These are phyloP conservation scores for Ilyonectria mors-panacis DNA, from an alignment of 2,329 filamentous ascomycete species.

Conservation along the genomic window DNA sequence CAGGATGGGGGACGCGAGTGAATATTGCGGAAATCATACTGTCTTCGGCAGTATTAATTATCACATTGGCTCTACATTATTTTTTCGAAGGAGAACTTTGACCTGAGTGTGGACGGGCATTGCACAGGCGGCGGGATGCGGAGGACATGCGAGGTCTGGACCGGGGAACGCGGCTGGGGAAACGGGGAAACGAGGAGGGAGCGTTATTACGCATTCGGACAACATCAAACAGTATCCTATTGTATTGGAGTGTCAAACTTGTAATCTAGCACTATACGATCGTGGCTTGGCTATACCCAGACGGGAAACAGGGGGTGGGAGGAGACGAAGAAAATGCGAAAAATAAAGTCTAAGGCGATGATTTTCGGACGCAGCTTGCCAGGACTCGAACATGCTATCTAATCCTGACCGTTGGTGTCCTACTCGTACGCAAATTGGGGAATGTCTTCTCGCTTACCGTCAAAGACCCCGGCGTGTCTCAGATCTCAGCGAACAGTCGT, in stretches of 20 bases:
- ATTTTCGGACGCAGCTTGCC: conserved; percentile 1
- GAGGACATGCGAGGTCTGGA: background rate
- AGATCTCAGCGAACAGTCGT: background rate
- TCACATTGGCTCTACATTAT: conserved; percentile 13
- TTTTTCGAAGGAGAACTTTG: conserved; percentile 1
- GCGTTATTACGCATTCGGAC: conserved; percentile 4
- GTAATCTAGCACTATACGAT: conserved; percentile 33
- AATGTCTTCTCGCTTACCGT: background rate
- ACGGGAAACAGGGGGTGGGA: background rate
- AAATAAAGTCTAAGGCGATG: background rate
- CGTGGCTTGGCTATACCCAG: conserved; percentile 20
- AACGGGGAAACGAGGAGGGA: background rate
- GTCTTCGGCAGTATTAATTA: conserved; percentile 28
- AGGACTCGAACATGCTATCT: background rate
- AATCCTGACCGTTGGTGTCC: background rate
- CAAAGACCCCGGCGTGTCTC: background rate
- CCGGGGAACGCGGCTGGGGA: background rate
- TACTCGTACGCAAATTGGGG: background rate
- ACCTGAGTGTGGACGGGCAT: background rate
- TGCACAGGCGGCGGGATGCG: background rate
- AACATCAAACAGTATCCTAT: conserved; percentile 23
- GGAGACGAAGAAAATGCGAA: conserved; percentile 8
- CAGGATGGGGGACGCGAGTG: background rate
- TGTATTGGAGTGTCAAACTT: conserved; percentile 32
- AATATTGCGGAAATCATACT: background rate